phyloP scores from a whole-genome alignment of 2,329 filamentous ascomycete genomes.

The Raffaelea ambrosiae region DNA sequence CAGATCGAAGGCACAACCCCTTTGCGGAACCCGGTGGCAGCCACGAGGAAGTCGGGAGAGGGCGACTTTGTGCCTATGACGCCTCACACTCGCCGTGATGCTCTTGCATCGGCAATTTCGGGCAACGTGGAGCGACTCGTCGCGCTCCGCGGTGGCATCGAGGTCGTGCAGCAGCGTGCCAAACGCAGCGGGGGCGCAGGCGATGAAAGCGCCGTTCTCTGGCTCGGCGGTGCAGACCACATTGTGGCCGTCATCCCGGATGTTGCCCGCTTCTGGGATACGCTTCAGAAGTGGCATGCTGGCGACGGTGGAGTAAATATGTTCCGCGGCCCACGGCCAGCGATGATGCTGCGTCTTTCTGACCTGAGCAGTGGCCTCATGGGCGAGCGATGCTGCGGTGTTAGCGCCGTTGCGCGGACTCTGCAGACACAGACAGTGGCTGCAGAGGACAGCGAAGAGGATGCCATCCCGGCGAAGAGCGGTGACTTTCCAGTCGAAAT shows the following conservation, averaged over 20 bases:
- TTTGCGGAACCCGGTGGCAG: constrained; percentile 32
- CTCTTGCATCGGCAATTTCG: constrained; percentile 33
- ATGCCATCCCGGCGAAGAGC: constrained; percentile 15
- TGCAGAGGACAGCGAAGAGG: constrained; percentile 15
- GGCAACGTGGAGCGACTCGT: constrained; percentile 42
- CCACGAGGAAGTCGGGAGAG: constrained; percentile 25
- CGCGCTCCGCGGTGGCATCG: constrained; percentile 43
- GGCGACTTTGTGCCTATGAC: constrained; percentile 57
- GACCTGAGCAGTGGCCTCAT: constrained; percentile 45
- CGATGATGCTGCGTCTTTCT: constrained; percentile 45
- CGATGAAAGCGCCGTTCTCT: constrained; percentile 48
- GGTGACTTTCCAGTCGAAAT: constrained; percentile 36
- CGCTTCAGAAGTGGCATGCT: constrained; percentile 28
- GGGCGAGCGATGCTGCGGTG: constrained; percentile 47
- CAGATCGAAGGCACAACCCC: constrained; percentile 53
- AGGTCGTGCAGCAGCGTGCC: constrained; percentile 36
- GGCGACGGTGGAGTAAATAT: constrained; percentile 38
- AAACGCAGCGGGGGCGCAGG: constrained; percentile 30
- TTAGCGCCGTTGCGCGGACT: constrained; percentile 33
- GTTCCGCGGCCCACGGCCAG: constrained; percentile 46
- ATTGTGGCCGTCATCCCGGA: constrained; percentile 46
- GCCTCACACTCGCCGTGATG: constrained; percentile 49
- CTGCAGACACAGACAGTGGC: constrained; percentile 13
- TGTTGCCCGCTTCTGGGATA: constrained; percentile 50
- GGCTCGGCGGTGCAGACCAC: constrained; percentile 48